Conservation (phyloP, 192 early-diverging fungal genomes). For the Linnemannia zychae region DNA sequence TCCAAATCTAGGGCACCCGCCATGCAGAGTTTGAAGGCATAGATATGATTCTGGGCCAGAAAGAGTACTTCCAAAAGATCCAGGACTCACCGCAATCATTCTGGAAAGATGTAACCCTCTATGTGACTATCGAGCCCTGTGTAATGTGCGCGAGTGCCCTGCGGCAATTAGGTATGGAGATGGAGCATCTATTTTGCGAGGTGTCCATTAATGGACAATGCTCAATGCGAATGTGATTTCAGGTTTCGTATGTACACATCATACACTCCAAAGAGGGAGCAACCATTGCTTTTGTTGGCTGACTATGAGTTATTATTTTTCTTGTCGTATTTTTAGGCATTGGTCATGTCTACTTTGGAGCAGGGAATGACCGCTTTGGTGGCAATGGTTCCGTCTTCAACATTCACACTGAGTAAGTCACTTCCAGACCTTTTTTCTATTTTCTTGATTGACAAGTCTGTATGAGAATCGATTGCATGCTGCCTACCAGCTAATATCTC, state of each 20-base stretch:
- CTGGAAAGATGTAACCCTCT: constrained; percentile 73
- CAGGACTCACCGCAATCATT: constrained; percentile 37
- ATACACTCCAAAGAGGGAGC: background rate
- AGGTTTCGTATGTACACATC: background rate
- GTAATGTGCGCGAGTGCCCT: constrained; percentile 97
- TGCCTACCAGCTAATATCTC: no score
- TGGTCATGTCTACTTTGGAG: constrained; percentile 91
- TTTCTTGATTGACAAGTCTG: no score
- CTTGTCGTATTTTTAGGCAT: constrained; percentile 61
- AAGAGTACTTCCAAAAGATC: constrained; percentile 29
- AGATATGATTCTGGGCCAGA: constrained; percentile 73
- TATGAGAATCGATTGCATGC: no score
- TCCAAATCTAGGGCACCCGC: constrained; percentile 78
- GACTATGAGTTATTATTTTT: background rate
- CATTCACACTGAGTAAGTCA: constrained; percentile 80
- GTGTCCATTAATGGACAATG: background rate
- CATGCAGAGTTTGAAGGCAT: constrained; percentile 98
- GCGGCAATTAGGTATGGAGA: constrained; percentile 73
- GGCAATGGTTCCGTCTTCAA: constrained; percentile 93
- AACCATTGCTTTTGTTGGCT: background rate
- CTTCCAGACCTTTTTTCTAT: background rate
- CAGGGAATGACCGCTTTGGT: constrained; percentile 95
- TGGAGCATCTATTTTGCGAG: no score
- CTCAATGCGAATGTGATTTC: background rate
- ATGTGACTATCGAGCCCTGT: constrained; percentile 98